These are phyloP conservation scores for Aphanomyces euteiches DNA, from an alignment of 352 stramenopile species.

Conservation along the genomic window DNA sequence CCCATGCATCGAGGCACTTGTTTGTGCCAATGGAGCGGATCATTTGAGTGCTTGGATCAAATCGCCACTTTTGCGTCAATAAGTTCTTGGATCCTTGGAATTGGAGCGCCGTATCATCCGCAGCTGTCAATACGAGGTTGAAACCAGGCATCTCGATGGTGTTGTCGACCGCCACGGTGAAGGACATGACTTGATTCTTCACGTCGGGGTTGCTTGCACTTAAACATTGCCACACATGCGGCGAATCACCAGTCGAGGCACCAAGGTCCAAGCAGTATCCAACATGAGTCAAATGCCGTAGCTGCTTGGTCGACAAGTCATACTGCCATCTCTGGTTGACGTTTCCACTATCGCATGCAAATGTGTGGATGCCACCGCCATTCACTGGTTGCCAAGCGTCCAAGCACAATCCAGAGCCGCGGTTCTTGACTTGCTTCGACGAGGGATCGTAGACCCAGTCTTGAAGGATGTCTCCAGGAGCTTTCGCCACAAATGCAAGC, in stretches of 20 bases:
- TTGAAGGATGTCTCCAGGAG: neutral
- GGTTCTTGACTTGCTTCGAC: constrained; percentile 20
- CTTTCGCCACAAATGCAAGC: neutral
- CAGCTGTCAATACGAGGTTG: neutral
- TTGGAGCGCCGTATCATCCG: neutral
- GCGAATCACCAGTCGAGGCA: constrained; percentile 42
- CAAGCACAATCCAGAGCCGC: constrained; percentile 21
- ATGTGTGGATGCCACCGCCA: constrained; percentile 57
- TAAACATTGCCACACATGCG: constrained; percentile 42
- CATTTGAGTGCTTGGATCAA: neutral
- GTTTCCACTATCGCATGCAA: constrained; percentile 49
- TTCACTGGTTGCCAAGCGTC: constrained; percentile 43
- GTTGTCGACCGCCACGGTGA: neutral
- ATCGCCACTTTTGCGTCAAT: neutral
- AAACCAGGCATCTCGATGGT: neutral
- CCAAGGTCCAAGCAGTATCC: constrained; percentile 58
- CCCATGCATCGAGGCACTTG: constrained; percentile 30
- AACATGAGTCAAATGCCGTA: constrained; percentile 42
- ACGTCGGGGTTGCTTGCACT: neutral
- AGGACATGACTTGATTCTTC: neutral
- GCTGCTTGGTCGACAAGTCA: constrained; percentile 41
- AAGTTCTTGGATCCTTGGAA: neutral
- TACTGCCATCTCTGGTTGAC: constrained; percentile 65
- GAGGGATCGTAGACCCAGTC: neutral
- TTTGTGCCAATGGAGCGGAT: neutral